Evolutionary conservation across 2,329 filamentous ascomycete genomes (phyloP).

Genomic region (Phyllosticta citribraziliensis): DNA sequence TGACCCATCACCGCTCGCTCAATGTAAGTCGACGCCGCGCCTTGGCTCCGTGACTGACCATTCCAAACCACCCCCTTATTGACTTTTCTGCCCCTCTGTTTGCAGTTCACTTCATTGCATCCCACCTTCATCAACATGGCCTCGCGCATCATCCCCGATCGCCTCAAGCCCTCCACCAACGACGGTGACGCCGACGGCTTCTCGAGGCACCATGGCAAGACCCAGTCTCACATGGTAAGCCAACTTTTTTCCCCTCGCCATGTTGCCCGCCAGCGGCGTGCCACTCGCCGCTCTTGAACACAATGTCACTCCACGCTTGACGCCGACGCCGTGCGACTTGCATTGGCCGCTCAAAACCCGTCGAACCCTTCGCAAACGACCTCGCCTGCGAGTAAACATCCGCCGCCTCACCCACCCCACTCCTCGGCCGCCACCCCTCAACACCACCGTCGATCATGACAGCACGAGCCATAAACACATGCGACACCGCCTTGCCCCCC

Average conservation of each 20-base stretch:
- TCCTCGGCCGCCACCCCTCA: background rate
- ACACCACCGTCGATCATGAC: background rate
- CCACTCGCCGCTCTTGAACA: background rate
- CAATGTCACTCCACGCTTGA: background rate
- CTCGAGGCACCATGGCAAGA: constrained; percentile 68
- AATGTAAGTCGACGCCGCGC: background rate
- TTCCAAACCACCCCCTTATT: constrained; percentile 3
- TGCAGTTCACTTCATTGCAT: constrained; percentile 1
- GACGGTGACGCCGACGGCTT: constrained; percentile 30
- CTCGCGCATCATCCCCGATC: constrained; percentile 61
- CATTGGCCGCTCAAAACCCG: background rate
- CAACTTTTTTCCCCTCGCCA: constrained; percentile 6
- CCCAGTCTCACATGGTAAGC: constrained; percentile 77
- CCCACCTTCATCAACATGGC: constrained; percentile 47
- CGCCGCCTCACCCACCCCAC: background rate
- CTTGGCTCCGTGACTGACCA: constrained; percentile 3
- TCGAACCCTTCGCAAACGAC: background rate
- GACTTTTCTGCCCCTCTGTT: background rate
- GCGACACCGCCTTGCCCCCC: background rate
- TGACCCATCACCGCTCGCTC: constrained; percentile 1
- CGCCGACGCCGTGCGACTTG: background rate
- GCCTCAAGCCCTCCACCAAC: constrained; percentile 58
- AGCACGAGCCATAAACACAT: background rate
- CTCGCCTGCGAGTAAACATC: background rate
- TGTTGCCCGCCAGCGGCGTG: constrained; percentile 1